phyloP scores from a whole-genome alignment of 1,139 yeast species.

The Ogataea hybrid region DNA sequence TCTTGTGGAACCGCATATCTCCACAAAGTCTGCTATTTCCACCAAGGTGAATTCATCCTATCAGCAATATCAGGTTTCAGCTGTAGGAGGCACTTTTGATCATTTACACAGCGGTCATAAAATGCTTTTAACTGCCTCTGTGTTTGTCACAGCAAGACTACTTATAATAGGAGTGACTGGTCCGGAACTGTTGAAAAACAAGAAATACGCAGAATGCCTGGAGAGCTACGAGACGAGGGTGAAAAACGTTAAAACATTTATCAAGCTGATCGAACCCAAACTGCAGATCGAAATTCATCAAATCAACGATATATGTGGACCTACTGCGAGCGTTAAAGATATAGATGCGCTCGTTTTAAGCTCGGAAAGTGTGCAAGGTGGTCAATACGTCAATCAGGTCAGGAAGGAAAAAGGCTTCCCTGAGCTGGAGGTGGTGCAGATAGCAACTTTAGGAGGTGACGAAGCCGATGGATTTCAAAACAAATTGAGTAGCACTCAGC shows the following conservation, averaged over 20 bases:
- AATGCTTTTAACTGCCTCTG: conserved; percentile 71
- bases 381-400: conserved; percentile 61
- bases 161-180: conserved; percentile 87
- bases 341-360: conserved; percentile 83
- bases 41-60: conserved; percentile 1
- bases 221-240: conserved; percentile 58
- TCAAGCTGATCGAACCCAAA: conserved; percentile 44
- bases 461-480: conserved; percentile 58
- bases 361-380: conserved; percentile 78
- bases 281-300: conserved; percentile 46
- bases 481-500: conserved; percentile 79
- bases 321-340: conserved; percentile 75
- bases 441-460: conserved; percentile 65
- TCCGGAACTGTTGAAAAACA: conserved; percentile 66
- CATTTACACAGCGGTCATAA: conserved; percentile 97
- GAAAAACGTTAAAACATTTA: conserved; percentile 44
- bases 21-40: neutral
- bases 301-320: conserved; percentile 89
- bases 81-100: conserved; percentile 97
- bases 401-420: conserved; percentile 58
- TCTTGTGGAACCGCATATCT: neutral
- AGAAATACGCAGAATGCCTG: conserved; percentile 66
- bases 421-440: conserved; percentile 53
- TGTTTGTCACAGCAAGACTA: conserved; percentile 51
- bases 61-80: conserved; percentile 38